Evolutionary conservation across 2,329 filamentous ascomycete genomes (phyloP).

Genomic region (Monilinia vaccinii-corymbosi): DNA sequence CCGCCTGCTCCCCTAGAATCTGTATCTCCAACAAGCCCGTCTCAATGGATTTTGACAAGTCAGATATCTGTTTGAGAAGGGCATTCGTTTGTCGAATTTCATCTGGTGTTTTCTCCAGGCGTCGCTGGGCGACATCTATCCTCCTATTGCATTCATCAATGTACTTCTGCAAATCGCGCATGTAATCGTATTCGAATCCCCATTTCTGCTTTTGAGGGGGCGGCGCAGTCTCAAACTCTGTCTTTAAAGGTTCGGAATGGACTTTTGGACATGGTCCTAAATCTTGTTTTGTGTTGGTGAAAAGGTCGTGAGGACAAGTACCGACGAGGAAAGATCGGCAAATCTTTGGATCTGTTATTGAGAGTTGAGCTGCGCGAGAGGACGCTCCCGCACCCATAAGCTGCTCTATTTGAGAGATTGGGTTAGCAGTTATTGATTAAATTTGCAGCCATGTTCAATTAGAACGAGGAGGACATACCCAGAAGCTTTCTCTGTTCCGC

Average conservation of each 20-base stretch:
- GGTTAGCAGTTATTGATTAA: slow-evolving; percentile 6
- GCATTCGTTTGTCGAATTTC: slow-evolving; percentile 94
- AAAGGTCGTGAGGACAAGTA: slow-evolving; percentile 95
- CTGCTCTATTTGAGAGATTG: slow-evolving; percentile 55
- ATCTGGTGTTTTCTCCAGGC: slow-evolving; percentile 94
- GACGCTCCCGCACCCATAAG: slow-evolving; percentile 71
- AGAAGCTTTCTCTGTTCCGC: slow-evolving; percentile 98
- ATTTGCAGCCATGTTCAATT: neutral
- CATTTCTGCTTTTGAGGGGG: slow-evolving; percentile 56
- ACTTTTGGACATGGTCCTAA: slow-evolving; percentile 81
- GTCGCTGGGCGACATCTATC: slow-evolving; percentile 81
- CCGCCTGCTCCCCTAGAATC: slow-evolving; percentile 71
- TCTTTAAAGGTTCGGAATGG: slow-evolving; percentile 80
- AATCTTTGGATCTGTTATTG: slow-evolving; percentile 84
- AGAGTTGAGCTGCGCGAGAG: slow-evolving; percentile 70
- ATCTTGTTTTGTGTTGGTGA: slow-evolving; percentile 99
- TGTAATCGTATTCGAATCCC: slow-evolving; percentile 94
- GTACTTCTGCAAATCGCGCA: slow-evolving; percentile 91
- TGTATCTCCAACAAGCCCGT: slow-evolving; percentile 78
- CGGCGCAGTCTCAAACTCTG: slow-evolving; percentile 72
- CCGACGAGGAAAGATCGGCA: slow-evolving; percentile 91
- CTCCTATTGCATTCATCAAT: slow-evolving; percentile 93
- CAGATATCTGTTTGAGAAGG: slow-evolving; percentile 76
- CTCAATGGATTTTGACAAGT: slow-evolving; percentile 69
- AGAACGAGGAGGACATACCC: slow-evolving; percentile 36